Conservation (phyloP, 2,329 filamentous ascomycete species). For the Neospermospora avenae region DNA sequence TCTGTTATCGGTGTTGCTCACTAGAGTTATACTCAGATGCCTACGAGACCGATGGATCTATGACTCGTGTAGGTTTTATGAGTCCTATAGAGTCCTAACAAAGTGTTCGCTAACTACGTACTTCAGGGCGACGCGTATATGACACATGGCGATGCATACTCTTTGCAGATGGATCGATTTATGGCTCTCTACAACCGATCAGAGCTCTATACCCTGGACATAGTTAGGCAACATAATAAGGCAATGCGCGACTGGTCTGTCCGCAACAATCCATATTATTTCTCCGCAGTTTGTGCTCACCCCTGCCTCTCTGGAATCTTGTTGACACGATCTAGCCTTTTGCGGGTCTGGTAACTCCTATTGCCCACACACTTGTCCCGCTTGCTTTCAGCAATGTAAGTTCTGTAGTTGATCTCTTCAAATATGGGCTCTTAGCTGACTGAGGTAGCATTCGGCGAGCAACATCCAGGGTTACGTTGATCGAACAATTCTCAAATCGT, state of each 20-base stretch:
- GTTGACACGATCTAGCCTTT: constrained; percentile 8
- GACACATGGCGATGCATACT: constrained; percentile 12
- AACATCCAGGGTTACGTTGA: constrained; percentile 30
- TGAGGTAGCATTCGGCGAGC: constrained; percentile 5
- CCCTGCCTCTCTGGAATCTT: not conserved
- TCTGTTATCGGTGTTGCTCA: too few species aligned
- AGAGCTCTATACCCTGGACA: constrained; percentile 15
- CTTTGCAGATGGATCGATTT: constrained; percentile 12
- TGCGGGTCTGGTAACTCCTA: constrained; percentile 13
- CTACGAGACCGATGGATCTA: constrained; percentile 19
- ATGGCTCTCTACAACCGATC: constrained; percentile 11
- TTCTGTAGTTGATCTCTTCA: not conserved
- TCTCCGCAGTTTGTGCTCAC: constrained; percentile 39
- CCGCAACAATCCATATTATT: constrained; percentile 48
- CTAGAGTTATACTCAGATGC: not conserved
- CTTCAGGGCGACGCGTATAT: constrained; percentile 15
- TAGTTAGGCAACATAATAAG: constrained; percentile 16
- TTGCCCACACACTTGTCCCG: constrained; percentile 10
- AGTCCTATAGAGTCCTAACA: too few species aligned
- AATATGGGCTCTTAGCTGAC: not conserved
- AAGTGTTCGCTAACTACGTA: not conserved
- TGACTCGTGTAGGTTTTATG: constrained; percentile 5
- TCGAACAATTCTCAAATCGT: constrained; percentile 29
- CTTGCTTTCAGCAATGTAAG: constrained; percentile 11
- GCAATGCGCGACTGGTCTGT: constrained; percentile 11